A percentile compares a stretch with the other conserved stretches of the same genome.
phyloP scores from a whole-genome alignment of 192 early-diverging fungal genomes.

The Coemansia sp. region DNA sequence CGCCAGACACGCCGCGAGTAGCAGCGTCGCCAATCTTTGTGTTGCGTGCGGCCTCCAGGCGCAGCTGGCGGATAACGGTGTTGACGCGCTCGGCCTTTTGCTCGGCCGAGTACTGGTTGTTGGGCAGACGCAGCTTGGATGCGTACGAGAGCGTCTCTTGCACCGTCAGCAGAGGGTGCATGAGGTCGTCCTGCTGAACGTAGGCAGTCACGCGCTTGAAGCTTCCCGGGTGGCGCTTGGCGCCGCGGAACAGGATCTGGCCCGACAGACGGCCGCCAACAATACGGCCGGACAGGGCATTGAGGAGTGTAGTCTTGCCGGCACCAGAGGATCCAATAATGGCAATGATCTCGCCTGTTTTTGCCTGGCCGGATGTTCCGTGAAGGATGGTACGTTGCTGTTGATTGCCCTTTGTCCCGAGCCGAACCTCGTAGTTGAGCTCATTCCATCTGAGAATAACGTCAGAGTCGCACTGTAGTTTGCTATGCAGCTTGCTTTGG shows the following conservation, averaged over 20 bases:
- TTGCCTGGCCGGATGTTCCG: constrained; percentile 65
- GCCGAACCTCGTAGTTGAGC: constrained; percentile 41
- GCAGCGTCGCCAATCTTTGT: constrained; percentile 44
- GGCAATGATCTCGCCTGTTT: constrained; percentile 70
- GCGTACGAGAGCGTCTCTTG: constrained; percentile 70
- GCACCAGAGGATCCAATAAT: constrained; percentile 91
- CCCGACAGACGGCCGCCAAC: constrained; percentile 57
- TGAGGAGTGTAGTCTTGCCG: constrained; percentile 81
- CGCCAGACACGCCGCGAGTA: constrained; percentile 50
- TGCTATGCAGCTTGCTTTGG: no score
- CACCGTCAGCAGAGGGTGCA: constrained; percentile 60
- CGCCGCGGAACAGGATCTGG: constrained; percentile 52
- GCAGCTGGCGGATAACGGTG: constrained; percentile 59
- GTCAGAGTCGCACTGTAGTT: no score
- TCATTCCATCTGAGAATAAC: constrained; percentile 37
- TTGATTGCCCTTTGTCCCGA: constrained; percentile 31
- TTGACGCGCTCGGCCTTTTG: constrained; percentile 59
- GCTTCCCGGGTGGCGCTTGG: constrained; percentile 16
- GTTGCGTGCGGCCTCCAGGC: constrained; percentile 55
- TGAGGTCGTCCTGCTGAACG: constrained; percentile 53
- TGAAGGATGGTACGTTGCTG: constrained; percentile 51
- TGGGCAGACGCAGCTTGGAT: constrained; percentile 64
- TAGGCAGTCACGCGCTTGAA: constrained; percentile 50
- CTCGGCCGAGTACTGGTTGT: constrained; percentile 34
- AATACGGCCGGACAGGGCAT: constrained; percentile 65